These are phyloP conservation scores for Kodamaea alishanica DNA, from an alignment of 1,139 yeast species.

Conservation along the genomic window DNA sequence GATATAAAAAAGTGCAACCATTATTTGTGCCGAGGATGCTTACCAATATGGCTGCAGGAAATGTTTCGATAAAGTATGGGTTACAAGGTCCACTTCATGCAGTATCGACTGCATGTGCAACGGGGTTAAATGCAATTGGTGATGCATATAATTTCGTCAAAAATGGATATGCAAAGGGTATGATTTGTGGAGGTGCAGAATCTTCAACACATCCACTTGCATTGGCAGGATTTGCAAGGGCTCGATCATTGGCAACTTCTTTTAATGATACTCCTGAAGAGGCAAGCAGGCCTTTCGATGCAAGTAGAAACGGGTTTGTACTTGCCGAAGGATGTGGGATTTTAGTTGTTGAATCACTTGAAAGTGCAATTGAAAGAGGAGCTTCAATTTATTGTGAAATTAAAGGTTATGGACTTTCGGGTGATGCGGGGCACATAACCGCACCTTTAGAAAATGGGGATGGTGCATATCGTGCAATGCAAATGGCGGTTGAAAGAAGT, in stretches of 20 bases:
- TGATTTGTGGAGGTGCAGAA: slow-evolving; percentile 93
- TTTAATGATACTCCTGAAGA: slow-evolving; percentile 57
- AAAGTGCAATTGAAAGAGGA: slow-evolving; percentile 63
- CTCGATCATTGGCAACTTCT: slow-evolving; percentile 70
- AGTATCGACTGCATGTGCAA: slow-evolving; percentile 94
- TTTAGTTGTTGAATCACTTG: slow-evolving; percentile 67
- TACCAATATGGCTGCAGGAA: slow-evolving; percentile 94
- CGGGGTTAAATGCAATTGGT: slow-evolving; percentile 91
- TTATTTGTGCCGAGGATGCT: slow-evolving; percentile 78
- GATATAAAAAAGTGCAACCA: slow-evolving; percentile 78
- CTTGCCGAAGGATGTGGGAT: slow-evolving; percentile 92
- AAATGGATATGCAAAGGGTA: slow-evolving; percentile 77
- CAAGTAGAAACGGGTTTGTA: slow-evolving; percentile 77
- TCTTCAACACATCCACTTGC: slow-evolving; percentile 84
- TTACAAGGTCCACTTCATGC: slow-evolving; percentile 84
- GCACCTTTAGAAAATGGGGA: slow-evolving; percentile 81
- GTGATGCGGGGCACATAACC: slow-evolving; percentile 91
- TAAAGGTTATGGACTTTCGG: slow-evolving; percentile 83
- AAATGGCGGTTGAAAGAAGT: slow-evolving; percentile 60
- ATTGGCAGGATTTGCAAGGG: slow-evolving; percentile 87
- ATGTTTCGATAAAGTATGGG: slow-evolving; percentile 73
- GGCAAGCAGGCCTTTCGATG: slow-evolving; percentile 89
- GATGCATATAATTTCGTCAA: slow-evolving; percentile 82
- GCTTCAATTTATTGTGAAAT: slow-evolving; percentile 74
- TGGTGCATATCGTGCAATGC: slow-evolving; percentile 86